Base-by-base conservation (phyloP, 352 stramenopile genomes). In the Globisporangium uncinulatum region DNA sequence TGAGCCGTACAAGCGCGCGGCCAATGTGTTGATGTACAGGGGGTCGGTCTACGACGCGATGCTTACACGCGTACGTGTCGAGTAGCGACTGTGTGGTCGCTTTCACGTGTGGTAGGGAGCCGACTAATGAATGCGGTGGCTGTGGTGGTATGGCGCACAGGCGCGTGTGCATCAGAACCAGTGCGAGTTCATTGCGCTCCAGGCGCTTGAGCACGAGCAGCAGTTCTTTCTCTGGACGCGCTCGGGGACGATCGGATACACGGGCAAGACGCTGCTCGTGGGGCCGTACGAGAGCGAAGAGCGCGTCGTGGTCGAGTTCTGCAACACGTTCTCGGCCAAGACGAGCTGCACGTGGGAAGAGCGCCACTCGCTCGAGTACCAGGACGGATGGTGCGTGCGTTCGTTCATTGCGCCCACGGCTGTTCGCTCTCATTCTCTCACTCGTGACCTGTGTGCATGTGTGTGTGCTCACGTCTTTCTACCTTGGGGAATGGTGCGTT, bases 171-270 rank as follows among this genome's bases (percentile, higher is more conserved):
- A 81, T 50, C 63, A 83, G 51, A 73, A 83, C 54, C 69, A 82
- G 51, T 86, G 74, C 63, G 79, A 89, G 49, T 89, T 87, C 48
- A 74, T 85, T 39, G 70, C 74, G 45, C 52, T 89, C 9, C 79
- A 89, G 56, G 79, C 70, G 52, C 66, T 89, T 14, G 62, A 76
- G 57, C 67, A 75, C 41, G 69, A 74, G 3, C 54, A 62, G 7
- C 57, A 72, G 36, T 89, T 79, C 37, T 86, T 69, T 41, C 62
- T 89, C 37, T 87, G 76, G 73, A 75, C 69, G 13, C 65, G 79
- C 31, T 65, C 66, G 1, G 79, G 76, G 7, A 59, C 66, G 32
- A 63, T 89, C 17, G 76, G 76, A 0, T 78, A 61, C 34, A 62
- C 60, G 0, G 76, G 74, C 21, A 79, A 84, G 32, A 75, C 69